Evolutionary conservation across 208 protist genomes (phyloP), one percentile per base, ranked within the genome.

Genomic region (Strigomonas culicis): DNA sequence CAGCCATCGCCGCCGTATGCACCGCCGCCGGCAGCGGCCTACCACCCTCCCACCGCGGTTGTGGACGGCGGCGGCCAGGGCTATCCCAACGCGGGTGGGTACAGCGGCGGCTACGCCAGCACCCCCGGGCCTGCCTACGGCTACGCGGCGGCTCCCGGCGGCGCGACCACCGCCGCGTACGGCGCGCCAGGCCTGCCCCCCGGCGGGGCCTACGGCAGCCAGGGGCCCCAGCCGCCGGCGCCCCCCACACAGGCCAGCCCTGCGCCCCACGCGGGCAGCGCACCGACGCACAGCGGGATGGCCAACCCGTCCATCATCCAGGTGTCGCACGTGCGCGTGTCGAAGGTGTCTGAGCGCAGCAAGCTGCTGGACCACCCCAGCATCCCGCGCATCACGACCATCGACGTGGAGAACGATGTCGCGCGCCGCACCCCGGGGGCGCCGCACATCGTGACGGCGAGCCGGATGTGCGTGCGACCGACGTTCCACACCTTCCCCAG

Each of bases 341-440:
- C 71, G 17, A 76, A 72, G 31, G 46, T 32, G 15, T 63, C 66
- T 51, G 74, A 77, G 2, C 76, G 72, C 31, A 77, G 66, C 50
- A 74, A 71, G 52, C 77, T 74, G 59, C 61, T 88, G 57, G 81
- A 87, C 59, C 83, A 95, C 63, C 75, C 83, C 10, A 82, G 66
- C 24, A 80, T 95, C 46, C 89, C 89, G 7, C 79, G 85, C n/a
- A 74, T 92, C 36, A 70, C 80, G 57, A 79, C 82, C 13, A 60
- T 73, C 30, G 73, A 92, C 52, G 68, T 95, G 15, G 66, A 74
- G 53, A 72, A 88, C 15, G 83, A 92, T 51, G 70, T 95, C 36
- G 36, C 47, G 34, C 62, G 71, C 34, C 41, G 68, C 15, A 30
- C 63, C 7, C 70, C 68, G 22, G 66, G 80, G 6, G 75, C 77